Evolutionary conservation across 2,329 filamentous ascomycete genomes (phyloP).

Genomic region (Botryotinia calthae): DNA sequence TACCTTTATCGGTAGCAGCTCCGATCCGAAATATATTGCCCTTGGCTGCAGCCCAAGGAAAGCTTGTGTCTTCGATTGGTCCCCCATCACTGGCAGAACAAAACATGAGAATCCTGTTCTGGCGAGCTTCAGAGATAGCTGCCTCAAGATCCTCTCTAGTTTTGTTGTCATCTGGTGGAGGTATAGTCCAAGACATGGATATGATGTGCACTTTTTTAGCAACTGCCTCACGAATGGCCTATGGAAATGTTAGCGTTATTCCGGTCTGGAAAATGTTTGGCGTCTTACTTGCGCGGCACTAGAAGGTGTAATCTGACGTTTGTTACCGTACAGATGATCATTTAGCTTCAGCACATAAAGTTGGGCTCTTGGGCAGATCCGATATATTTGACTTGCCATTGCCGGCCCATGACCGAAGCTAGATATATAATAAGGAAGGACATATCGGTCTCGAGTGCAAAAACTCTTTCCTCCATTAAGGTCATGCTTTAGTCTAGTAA

Average conservation of each 20-base stretch:
- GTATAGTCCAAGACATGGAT: neutral
- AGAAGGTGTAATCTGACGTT: neutral
- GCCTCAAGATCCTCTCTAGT: fast-evolving
- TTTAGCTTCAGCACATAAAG: neutral
- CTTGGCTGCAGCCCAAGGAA: too few relatives aligned
- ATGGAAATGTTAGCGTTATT: neutral
- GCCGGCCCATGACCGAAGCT: neutral
- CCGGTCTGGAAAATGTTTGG: too few relatives aligned
- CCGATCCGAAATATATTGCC: neutral
- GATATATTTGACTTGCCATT: neutral
- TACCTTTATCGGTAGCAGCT: neutral
- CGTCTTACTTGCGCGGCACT: neutral
- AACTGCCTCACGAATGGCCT: neutral
- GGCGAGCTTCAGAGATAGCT: neutral
- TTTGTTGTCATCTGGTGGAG: fast-evolving
- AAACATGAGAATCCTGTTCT: neutral
- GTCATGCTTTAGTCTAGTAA: too few relatives aligned
- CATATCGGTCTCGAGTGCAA: neutral
- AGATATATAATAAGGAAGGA: neutral
- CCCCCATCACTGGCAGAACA: neutral
- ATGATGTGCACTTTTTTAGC: neutral
- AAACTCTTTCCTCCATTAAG: neutral
- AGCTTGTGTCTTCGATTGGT: neutral
- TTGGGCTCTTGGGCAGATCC: neutral
- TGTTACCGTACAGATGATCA: neutral